Conservation (phyloP, 768 basidiomycete genomes). For the Inosperma sp. region DNA sequence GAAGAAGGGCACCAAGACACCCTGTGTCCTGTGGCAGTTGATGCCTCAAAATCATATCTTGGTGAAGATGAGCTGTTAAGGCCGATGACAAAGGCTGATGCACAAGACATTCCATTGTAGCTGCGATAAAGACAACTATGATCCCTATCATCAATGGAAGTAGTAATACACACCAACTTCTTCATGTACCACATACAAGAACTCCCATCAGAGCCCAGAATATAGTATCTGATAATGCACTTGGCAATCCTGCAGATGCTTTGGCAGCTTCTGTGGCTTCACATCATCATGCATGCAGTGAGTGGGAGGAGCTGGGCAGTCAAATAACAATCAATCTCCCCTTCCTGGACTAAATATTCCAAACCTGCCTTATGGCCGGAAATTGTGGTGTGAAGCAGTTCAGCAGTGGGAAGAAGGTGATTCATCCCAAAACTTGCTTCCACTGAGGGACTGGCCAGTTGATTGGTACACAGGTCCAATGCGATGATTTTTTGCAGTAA, state of each 20-base stretch:
- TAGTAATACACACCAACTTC: not conserved
- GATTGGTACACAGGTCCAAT: conserved; percentile 24
- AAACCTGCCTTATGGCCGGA: conserved; percentile 13
- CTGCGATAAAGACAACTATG: not conserved
- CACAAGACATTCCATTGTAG: conserved; percentile 5
- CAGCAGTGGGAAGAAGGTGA: conserved; percentile 27
- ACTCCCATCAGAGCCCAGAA: no score
- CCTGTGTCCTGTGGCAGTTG: conserved; percentile 22
- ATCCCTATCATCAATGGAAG: not conserved
- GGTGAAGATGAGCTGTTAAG: conserved; percentile 20
- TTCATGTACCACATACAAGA: no score
- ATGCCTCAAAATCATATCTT: conserved; percentile 24
- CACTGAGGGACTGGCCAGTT: conserved; percentile 28
- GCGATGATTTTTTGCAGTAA: conserved; percentile 14
- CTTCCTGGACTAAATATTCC: conserved; percentile 20
- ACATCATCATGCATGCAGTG: not conserved
- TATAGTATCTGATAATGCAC: no score
- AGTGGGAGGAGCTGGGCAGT: not conserved
- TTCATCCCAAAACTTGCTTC: conserved; percentile 12
- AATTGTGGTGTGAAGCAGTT: conserved; percentile 24
- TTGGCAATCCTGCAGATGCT: no score
- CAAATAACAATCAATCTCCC: not conserved
- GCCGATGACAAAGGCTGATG: conserved; percentile 18
- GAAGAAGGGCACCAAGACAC: conserved; percentile 29
- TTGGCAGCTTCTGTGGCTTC: no score